Percentiles rank a stretch among this genome's conserved stretches.
phyloP scores from a whole-genome alignment of 768 basidiomycete species.

The Agaricus subrufescens region DNA sequence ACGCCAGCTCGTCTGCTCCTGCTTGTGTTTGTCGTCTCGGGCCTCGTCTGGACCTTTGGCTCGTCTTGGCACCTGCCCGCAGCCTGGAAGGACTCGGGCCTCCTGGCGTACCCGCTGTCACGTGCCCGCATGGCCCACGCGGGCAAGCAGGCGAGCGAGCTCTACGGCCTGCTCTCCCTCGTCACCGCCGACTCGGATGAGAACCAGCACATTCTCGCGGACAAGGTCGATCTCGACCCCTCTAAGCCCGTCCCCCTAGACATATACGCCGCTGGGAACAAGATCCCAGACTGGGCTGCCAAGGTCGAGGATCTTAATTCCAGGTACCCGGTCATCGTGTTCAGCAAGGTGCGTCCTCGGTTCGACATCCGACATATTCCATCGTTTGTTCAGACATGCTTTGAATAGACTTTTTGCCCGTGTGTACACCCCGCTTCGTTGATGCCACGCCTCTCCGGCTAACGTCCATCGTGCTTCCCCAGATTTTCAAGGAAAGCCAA shows the following conservation, averaged over 20 bases:
- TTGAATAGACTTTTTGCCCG: conserved; percentile 66
- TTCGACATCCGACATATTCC: neutral
- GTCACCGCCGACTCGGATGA: conserved; percentile 38
- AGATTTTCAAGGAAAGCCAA: conserved; percentile 63
- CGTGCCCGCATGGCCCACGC: conserved; percentile 36
- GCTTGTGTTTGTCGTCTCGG: conserved; percentile 30
- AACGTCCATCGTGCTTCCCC: conserved; percentile 1
- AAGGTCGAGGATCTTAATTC: conserved; percentile 38
- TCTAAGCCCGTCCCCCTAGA: conserved; percentile 42
- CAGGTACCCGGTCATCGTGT: conserved; percentile 65
- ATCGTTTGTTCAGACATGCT: neutral
- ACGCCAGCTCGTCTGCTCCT: conserved; percentile 29
- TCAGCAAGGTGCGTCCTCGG: conserved; percentile 65
- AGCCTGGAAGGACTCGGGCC: conserved; percentile 27
- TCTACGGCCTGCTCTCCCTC: conserved; percentile 68
- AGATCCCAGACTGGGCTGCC: conserved; percentile 37
- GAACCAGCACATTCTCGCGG: conserved; percentile 34
- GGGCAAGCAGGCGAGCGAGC: conserved; percentile 39
- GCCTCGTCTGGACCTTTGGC: conserved; percentile 35
- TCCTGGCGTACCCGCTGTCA: conserved; percentile 23
- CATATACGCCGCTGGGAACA: conserved; percentile 50
- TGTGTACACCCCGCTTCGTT: conserved; percentile 28
- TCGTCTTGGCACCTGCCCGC: conserved; percentile 38
- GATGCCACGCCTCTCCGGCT: neutral
- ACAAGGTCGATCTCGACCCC: conserved; percentile 38